phyloP scores from a whole-genome alignment of 108 stramenopile genomes.

The Mediolabrus comicus region DNA sequence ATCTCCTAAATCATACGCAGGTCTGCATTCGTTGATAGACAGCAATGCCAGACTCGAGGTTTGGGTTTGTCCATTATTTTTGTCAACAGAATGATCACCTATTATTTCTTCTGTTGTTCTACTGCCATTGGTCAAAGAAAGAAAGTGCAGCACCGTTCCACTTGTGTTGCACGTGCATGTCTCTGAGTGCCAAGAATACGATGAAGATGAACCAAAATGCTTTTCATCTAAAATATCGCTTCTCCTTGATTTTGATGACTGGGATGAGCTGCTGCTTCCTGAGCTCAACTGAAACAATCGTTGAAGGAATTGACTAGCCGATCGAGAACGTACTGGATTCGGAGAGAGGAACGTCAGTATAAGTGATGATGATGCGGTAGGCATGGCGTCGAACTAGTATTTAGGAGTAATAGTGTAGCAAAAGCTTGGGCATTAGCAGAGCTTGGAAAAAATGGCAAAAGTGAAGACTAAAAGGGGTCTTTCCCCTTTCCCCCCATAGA shows the following conservation, averaged over 20 bases:
- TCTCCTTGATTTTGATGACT: neutral
- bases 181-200: slow-evolving; percentile 54
- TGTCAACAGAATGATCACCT: too few relatives aligned
- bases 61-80: too few relatives aligned
- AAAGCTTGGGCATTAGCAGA: too few relatives aligned
- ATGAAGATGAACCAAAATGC: slow-evolving; percentile 34
- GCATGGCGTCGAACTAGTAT: too few relatives aligned
- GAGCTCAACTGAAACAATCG: slow-evolving; percentile 19
- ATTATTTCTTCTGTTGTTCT: neutral
- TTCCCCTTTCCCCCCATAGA: too few relatives aligned
- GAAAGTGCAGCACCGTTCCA: slow-evolving; percentile 64
- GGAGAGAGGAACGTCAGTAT: slow-evolving; percentile 65
- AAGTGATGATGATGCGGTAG: too few relatives aligned
- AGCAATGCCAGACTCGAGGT: neutral
- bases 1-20: neutral
- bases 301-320: slow-evolving; percentile 46
- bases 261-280: neutral
- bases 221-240: slow-evolving; percentile 36
- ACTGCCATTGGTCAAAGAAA: slow-evolving; percentile 15
- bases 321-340: slow-evolving; percentile 35
- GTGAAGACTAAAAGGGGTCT: too few relatives aligned
- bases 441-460: too few relatives aligned
- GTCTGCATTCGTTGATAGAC: neutral
- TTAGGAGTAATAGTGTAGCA: too few relatives aligned
- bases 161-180: slow-evolving; percentile 45